phyloP scores from a whole-genome alignment of 108 stramenopile species.

The Pseudonitzschia delicatissima region DNA sequence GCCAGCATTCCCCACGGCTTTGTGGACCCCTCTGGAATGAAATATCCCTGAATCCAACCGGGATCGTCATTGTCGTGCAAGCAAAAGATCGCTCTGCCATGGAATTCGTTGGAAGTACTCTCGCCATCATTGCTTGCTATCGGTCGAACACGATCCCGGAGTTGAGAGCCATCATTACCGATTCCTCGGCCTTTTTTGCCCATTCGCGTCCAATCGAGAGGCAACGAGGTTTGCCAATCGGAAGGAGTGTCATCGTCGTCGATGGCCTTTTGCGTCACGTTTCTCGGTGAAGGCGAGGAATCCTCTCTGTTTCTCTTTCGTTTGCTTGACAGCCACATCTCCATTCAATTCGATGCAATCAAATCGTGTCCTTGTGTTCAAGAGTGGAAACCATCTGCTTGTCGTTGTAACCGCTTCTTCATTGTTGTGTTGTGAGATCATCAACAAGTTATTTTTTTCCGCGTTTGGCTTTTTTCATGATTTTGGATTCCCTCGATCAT shows the following conservation, averaged over 20 bases:
- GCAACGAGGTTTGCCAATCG: conserved; percentile 26
- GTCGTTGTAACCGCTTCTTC: too few species aligned
- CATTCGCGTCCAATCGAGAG: conserved; percentile 50
- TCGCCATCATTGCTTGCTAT: conserved; percentile 10
- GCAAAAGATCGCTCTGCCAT: conserved; percentile 60
- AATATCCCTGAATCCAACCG: conserved; percentile 75
- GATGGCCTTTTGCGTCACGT: too few species aligned
- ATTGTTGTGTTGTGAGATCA: too few species aligned
- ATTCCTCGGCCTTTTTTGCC: conserved; percentile 23
- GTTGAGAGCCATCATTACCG: conserved; percentile 16
- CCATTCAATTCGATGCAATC: too few species aligned
- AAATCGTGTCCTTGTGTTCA: too few species aligned
- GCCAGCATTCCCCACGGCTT: conserved; percentile 73
- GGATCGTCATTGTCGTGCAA: conserved; percentile 58
- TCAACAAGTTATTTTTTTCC: too few species aligned
- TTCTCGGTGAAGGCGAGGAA: neutral
- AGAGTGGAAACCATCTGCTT: too few species aligned
- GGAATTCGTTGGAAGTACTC: neutral
- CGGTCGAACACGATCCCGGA: neutral
- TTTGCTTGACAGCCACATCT: conserved; percentile 6
- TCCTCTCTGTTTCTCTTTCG: neutral
- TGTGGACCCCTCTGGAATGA: conserved; percentile 27
- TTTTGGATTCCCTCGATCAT: too few species aligned
- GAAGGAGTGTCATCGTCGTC: neutral
- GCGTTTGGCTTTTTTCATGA: too few species aligned